These are phyloP conservation scores for Pogostemon cablin DNA, from an alignment of 257 asterid genomes.

Conservation along the genomic window DNA sequence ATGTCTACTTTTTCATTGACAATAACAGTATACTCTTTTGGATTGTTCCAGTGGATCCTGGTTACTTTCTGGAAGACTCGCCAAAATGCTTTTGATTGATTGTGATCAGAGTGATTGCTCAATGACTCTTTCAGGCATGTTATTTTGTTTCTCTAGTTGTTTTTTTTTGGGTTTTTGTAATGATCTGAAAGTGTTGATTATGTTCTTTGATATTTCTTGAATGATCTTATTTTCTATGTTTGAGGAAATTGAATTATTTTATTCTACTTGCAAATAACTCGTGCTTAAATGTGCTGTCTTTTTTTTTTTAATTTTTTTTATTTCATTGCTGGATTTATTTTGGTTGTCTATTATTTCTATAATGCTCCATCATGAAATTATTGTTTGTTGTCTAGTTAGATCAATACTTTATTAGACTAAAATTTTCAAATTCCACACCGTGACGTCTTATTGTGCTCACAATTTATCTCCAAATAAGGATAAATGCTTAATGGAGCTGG, in stretches of 20 bases:
- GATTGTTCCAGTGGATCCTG: constrained; percentile 69
- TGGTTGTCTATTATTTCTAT: constrained; percentile 8
- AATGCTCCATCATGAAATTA: not conserved
- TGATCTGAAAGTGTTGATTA: constrained; percentile 10
- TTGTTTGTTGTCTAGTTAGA: not conserved
- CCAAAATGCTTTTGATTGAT: constrained; percentile 89
- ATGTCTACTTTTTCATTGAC: constrained; percentile 26
- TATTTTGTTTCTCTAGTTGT: constrained; percentile 17
- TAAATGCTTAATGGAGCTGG: constrained; percentile 5
- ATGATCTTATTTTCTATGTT: not conserved
- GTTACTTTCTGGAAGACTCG: constrained; percentile 93
- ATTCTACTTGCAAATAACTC: not conserved
- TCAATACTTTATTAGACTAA: constrained; percentile 24
- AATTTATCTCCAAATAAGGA: not conserved
- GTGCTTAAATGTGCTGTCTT: not conserved
- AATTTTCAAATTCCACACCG: not conserved
- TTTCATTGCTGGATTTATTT: constrained; percentile 4
- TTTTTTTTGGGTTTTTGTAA: constrained; percentile 8
- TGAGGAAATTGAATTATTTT: not conserved
- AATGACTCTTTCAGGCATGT: constrained; percentile 87
- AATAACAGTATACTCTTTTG: constrained; percentile 15
- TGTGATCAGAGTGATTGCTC: constrained; percentile 89
- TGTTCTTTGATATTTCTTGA: constrained; percentile 23
- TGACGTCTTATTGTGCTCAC: not conserved
- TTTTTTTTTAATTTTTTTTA: not conserved